Evolutionary conservation across 306 rosid species (phyloP).

Genomic region (Quercus robur): DNA sequence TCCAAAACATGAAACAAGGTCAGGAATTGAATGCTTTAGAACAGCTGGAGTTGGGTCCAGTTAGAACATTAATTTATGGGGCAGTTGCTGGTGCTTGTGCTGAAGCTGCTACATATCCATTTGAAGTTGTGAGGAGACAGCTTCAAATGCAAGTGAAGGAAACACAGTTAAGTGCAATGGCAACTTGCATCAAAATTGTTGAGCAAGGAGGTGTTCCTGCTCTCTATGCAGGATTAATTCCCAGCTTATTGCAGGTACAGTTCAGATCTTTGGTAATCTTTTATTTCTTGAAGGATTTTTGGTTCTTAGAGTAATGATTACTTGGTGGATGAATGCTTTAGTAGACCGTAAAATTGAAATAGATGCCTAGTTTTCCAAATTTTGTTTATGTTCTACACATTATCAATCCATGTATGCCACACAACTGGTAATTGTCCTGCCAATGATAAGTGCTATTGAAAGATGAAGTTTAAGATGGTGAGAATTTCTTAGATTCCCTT

Average conservation of each 20-base stretch:
- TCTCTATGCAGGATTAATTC: constrained; percentile 90
- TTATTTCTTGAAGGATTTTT: background rate
- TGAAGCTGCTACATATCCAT: constrained; percentile 92
- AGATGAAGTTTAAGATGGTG: background rate
- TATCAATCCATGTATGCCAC: background rate
- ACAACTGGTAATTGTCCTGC: background rate
- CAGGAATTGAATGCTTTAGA: constrained; percentile 75
- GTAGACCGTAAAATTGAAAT: background rate
- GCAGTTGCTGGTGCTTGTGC: constrained; percentile 99
- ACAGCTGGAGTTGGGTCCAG: constrained; percentile 88
- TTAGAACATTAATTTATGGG: constrained; percentile 77
- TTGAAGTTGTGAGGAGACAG: constrained; percentile 87
- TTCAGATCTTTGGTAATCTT: background rate
- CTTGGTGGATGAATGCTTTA: background rate
- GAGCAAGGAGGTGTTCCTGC: constrained; percentile 87
- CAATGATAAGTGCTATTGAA: background rate
- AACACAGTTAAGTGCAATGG: constrained; percentile 69
- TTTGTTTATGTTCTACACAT: background rate
- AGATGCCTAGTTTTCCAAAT: background rate
- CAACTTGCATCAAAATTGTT: constrained; percentile 67
- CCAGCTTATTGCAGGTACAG: constrained; percentile 90
- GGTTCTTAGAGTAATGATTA: background rate
- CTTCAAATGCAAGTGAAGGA: constrained; percentile 91
- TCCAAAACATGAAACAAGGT: constrained; percentile 60
- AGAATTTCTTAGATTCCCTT: background rate